Base-by-base conservation (phyloP, 805 yeast species). In the Myxozyma nipponensis region DNA sequence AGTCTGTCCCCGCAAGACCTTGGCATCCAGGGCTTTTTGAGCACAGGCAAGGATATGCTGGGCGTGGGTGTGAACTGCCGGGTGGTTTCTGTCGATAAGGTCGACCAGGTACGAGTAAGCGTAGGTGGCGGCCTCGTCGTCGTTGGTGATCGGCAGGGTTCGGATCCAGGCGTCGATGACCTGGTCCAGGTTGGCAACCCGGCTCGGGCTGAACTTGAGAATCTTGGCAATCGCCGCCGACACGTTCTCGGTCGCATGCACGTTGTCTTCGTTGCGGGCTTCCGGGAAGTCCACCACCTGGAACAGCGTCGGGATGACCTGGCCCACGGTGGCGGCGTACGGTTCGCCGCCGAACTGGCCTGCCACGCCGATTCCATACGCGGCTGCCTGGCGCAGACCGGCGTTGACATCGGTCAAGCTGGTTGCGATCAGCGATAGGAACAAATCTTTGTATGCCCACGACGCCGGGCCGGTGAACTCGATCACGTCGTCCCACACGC, bases 101-200 rank as follows among this genome's bases (percentile, higher is more conserved):
- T 83, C 84, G 6, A 82, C 71, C 57, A 90, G 72, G 65, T 87
- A 90, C 60, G 77, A 74, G 70, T 88, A 93, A 18, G 87, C 81
- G 66, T 77, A 87, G 15, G 88, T 81, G 3, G 97, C 97, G 3
- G 95, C 95, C 59, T 86, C 93, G 38, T 81, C 84, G 66, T 93
- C 97, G 60, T 81, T 84, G 21, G 82, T 69, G 38, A 91, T 77
- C 21, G 98, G 98, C 58, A 93, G 77, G 9, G 87, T 76, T 54
- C 77, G 76, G 46, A 93, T 72, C 98, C 98, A 93, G 53, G 77
- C 83, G 26, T 74, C 77, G 43, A 86, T 71, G 23, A 86, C 77
- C 23, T 77, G 73, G 56, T 84, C 79, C 15, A 62, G 62, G 3
- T 65, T 62, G 26, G 89, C 82, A 44, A 86, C 72, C 60, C 75